Evolutionary conservation across 768 basidiomycete species (phyloP), one percentile per base, ranked within the genome.

Genomic region (Nevesoporus exiguus): DNA sequence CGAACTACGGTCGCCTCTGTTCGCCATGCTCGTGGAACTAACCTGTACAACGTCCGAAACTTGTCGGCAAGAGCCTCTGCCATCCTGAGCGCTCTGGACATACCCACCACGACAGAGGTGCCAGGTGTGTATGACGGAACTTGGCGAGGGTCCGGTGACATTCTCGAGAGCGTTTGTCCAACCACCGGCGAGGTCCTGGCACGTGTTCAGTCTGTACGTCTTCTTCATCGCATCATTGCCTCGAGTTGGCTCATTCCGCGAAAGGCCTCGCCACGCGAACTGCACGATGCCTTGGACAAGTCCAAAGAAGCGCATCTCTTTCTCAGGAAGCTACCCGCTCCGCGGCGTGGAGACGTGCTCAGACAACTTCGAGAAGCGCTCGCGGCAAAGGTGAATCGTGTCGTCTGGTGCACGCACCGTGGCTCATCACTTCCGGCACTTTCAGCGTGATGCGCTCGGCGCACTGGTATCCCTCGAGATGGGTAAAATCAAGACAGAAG

Each of bases 401-500:
- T 47, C 43, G 1, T 21, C 24, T 19, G 2, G 7, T 11, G 15
- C 30, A 24, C 5, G 21, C 42, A 46, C 30, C 55, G 31, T 51
- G 58, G 31, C 22, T 59, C 54, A 63, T 37, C 53, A 55, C 34
- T 37, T 50, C 19, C 36, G 21, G 27, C 51, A 47, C 49, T 50
- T 58, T 42, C 62, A 93, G 90, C 80, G 88, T 30, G 83, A 88
- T 50, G 84, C 78, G 34, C 79, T 96, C 5, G 93, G 93, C 47
- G 85, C 87, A 13, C 77, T 96, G 19, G 83, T 96, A 9, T 87
- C 90, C 39, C 78, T 94, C 14, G 90, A 92, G 69, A 91, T 93
- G 90, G 90, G 96, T 17, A 86, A 98, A 76, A 94, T 97, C 60
- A 80, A 77, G 62, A 86, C 88, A 15, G 95, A 97, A 69, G 95